These are phyloP conservation scores for Candida verbasci DNA, from an alignment of 805 yeast species.

Conservation along the genomic window DNA sequence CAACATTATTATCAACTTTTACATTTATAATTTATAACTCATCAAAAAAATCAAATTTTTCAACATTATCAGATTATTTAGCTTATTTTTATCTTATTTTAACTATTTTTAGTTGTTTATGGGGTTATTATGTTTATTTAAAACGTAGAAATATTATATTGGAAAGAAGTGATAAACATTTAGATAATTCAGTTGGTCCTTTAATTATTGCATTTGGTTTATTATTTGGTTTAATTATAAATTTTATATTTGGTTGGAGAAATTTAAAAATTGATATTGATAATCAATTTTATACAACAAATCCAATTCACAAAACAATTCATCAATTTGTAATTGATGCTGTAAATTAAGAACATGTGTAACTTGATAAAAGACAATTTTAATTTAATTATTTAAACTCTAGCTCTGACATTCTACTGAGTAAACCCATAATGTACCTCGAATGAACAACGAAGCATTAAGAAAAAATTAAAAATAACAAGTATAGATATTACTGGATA, in stretches of 20 bases:
- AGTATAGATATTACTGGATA: too few species aligned
- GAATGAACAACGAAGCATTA: too few species aligned
- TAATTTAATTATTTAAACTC: too few species aligned
- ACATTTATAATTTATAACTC: constrained; percentile 83
- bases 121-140: constrained; percentile 84
- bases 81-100: constrained; percentile 79
- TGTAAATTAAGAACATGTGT: constrained; percentile 11
- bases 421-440: too few species aligned
- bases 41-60: constrained; percentile 60
- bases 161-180: constrained; percentile 79
- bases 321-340: constrained; percentile 30
- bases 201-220: constrained; percentile 70
- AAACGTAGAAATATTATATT: constrained; percentile 68
- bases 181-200: constrained; percentile 91
- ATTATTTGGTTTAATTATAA: constrained; percentile 59
- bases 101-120: constrained; percentile 76
- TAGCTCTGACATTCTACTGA: too few species aligned
- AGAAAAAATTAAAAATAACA: too few species aligned
- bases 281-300: constrained; percentile 24
- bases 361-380: neutral
- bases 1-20: constrained; percentile 75
- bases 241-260: constrained; percentile 62
- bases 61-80: constrained; percentile 57
- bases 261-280: constrained; percentile 18
- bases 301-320: constrained; percentile 30